Base-by-base conservation (phyloP, 352 stramenopile genomes). In the Phytophthora melonis region DNA sequence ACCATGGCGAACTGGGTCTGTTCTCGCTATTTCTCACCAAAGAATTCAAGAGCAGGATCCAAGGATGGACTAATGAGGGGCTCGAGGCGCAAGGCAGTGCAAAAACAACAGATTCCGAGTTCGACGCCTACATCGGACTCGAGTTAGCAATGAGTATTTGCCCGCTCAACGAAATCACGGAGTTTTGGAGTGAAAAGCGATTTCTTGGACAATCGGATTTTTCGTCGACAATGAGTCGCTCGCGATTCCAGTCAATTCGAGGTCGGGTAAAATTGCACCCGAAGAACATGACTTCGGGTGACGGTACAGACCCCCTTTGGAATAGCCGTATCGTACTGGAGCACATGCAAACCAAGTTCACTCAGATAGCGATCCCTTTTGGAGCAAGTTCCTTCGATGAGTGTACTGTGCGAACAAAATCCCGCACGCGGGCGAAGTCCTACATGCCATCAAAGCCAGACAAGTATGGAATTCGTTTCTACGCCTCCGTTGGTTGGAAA, bases 301-400 rank as follows among this genome's bases (percentile, higher is more conserved):
- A 18, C 10, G 39, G 39, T 6, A n/a, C 3, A n/a, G 9, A 11
- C 14, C 13, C 39, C 7, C 39, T n/a, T 11, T n/a, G 36, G 2
- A 5, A 16, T n/a, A n/a, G n/a, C n/a, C n/a, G n/a, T 45, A 45
- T 16, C 3, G 2, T 45, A 16, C 7, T 45, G 36, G 9, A 18
- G 36, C 36, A 45, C 36, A 10, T 45, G 2, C 36, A 45, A 16
- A 3, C 36, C 8, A 45, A 45, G 36, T 45, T 45, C 13, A 10
- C 36, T 3, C 36, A 45, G 8, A 45, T 65, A 50, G 58, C 43
- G 0, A 43, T 65, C n/a, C 43, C 58, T 16, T 27, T 58, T 21
- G 58, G 25, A 2, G 30, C 56, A 18, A 23, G 19, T 18, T 16
- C 36, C 41, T 14, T 54, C 18, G 57, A 27, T 25, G 57, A 53